Conservation (phyloP, 1,139 yeast species). For the Debaryomyces fabryi region DNA sequence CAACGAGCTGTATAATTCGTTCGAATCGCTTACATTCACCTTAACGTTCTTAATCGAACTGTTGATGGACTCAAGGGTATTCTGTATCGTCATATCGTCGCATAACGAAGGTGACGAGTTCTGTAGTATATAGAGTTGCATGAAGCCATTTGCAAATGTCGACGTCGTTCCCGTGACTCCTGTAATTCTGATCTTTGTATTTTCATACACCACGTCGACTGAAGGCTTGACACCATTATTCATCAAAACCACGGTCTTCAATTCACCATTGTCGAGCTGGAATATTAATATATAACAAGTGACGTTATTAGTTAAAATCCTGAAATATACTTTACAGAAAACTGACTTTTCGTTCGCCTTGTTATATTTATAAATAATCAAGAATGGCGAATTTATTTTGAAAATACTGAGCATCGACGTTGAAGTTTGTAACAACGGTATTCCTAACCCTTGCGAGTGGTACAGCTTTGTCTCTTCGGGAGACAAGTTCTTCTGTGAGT, state of each 20-base stretch:
- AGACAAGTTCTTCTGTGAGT: slow-evolving; percentile 10
- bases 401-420: slow-evolving; percentile 34
- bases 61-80: slow-evolving; percentile 9
- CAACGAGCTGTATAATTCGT: slow-evolving; percentile 19
- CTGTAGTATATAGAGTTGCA: slow-evolving; percentile 31
- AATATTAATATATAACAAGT: slow-evolving; percentile 39
- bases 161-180: slow-evolving; percentile 45
- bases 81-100: slow-evolving; percentile 22
- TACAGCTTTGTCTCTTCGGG: slow-evolving; percentile 4
- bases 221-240: slow-evolving; percentile 41
- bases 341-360: slow-evolving; percentile 19
- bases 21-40: slow-evolving; percentile 15
- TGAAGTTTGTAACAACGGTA: slow-evolving; percentile 31
- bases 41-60: slow-evolving; percentile 16
- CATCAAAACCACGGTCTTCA: slow-evolving; percentile 26
- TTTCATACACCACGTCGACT: slow-evolving; percentile 33
- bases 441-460: slow-evolving; percentile 7
- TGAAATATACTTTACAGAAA: slow-evolving; percentile 37
- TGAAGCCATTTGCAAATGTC: slow-evolving; percentile 40
- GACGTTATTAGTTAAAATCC: slow-evolving; percentile 34
- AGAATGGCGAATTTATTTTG: slow-evolving; percentile 36
- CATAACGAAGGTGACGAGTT: slow-evolving; percentile 25
- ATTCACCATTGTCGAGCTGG: slow-evolving; percentile 13
- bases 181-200: slow-evolving; percentile 33
- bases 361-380: slow-evolving; percentile 26